Percentiles rank a stretch among this genome's conserved stretches.
Conservation (phyloP, 2,329 filamentous ascomycete species). For the Aspergillus unguis region DNA sequence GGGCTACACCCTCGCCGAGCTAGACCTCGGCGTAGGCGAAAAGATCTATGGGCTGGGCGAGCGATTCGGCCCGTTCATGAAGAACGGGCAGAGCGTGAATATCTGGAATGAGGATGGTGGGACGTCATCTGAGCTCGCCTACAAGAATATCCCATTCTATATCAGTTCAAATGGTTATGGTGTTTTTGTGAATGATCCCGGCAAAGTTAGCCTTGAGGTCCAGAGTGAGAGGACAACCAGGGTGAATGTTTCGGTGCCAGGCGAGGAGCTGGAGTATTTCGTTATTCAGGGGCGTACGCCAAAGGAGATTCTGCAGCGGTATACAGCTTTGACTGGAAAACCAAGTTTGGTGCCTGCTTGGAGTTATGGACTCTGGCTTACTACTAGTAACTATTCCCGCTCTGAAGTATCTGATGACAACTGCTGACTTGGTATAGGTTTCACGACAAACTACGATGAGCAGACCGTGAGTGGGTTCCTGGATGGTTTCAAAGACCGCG, state of each 20-base stretch:
- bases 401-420: background rate
- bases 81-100: slow-evolving; percentile 66
- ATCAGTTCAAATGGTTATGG: slow-evolving; percentile 66
- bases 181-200: slow-evolving; percentile 69
- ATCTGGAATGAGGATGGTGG: slow-evolving; percentile 60
- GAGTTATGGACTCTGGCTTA: slow-evolving; percentile 75
- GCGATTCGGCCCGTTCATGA: slow-evolving; percentile 72
- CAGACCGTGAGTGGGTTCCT: slow-evolving; percentile 64
- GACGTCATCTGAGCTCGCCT: slow-evolving; percentile 39
- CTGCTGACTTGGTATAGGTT: slow-evolving; percentile 42
- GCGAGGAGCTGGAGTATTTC: slow-evolving; percentile 69
- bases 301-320: slow-evolving; percentile 67
- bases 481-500: slow-evolving; percentile 63
- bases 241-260: slow-evolving; percentile 66
- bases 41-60: slow-evolving; percentile 72
- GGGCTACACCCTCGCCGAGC: slow-evolving; percentile 40
- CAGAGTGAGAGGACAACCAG: slow-evolving; percentile 70
- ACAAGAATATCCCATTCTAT: slow-evolving; percentile 44
- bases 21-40: slow-evolving; percentile 52
- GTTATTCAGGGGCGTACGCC: slow-evolving; percentile 69
- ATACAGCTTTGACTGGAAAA: slow-evolving; percentile 64
- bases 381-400: slow-evolving; percentile 46
- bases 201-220: slow-evolving; percentile 68
- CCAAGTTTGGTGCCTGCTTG: slow-evolving; percentile 65
- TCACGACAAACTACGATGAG: slow-evolving; percentile 71